These are phyloP conservation scores for Tardiomyces blankii DNA, from an alignment of 1,139 yeast species.

Conservation along the genomic window DNA sequence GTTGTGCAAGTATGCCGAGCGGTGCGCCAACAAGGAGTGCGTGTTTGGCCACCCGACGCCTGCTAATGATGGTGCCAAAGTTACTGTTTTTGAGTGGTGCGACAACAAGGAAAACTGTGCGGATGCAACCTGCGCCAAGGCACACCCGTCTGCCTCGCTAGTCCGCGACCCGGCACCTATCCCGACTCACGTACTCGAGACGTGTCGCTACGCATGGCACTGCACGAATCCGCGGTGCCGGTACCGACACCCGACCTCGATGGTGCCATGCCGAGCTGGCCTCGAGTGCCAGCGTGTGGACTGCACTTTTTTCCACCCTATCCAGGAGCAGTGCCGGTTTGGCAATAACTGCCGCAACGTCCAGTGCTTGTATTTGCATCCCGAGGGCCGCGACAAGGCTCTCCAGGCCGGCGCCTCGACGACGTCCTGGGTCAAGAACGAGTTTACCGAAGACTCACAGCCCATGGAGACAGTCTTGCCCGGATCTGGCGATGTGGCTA, in stretches of 20 bases:
- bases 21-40: conserved; percentile 68
- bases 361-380: conserved; percentile 66
- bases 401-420: conserved; percentile 6
- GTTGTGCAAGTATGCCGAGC: conserved; percentile 62
- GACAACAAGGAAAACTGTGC: conserved; percentile 53
- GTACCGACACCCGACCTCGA: conserved; percentile 70
- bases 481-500: neutral
- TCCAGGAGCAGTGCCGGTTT: conserved; percentile 68
- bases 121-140: conserved; percentile 51
- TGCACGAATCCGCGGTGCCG: conserved; percentile 75
- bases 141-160: conserved; percentile 64
- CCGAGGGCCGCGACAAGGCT: conserved; percentile 39
- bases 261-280: conserved; percentile 73
- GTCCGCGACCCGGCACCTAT: conserved; percentile 18
- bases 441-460: conserved; percentile 68
- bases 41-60: conserved; percentile 92
- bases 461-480: conserved; percentile 52
- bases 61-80: conserved; percentile 62
- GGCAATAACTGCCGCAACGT: conserved; percentile 62
- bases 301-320: conserved; percentile 74
- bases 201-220: conserved; percentile 65
- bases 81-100: conserved; percentile 67
- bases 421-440: conserved; percentile 32
- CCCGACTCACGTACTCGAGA: conserved; percentile 38
- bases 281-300: conserved; percentile 64